Evolutionary conservation across 257 asterid genomes (phyloP).

Genomic region (Solanum etuberosum): DNA sequence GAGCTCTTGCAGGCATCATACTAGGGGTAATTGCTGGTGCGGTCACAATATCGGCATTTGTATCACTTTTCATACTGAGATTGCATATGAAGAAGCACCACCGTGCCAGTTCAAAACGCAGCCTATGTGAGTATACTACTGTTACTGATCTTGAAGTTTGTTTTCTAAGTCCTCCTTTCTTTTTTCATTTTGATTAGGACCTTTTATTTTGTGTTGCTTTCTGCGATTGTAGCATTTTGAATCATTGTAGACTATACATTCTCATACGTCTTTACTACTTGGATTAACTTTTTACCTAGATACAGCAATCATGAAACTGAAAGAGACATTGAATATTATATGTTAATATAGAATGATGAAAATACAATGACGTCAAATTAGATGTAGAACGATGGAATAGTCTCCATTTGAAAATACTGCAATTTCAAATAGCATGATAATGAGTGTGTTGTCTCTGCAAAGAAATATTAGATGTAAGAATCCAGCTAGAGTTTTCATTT

Average conservation of each 20-base stretch:
- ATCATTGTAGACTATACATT: not conserved
- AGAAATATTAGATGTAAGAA: not conserved
- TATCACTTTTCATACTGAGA: conserved; percentile 51
- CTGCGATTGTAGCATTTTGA: not conserved
- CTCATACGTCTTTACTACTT: not conserved
- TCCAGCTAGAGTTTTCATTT: not conserved
- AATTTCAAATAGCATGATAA: not conserved
- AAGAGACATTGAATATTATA: not conserved
- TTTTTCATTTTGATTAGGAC: not conserved
- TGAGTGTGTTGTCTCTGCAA: not conserved
- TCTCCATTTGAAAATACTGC: not conserved
- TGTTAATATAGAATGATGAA: not conserved
- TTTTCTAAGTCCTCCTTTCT: not conserved
- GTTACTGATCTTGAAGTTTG: not conserved
- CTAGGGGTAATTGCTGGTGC: conserved; percentile 77
- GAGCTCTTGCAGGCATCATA: conserved; percentile 71
- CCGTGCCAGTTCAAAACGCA: conserved; percentile 37
- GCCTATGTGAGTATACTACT: conserved; percentile 45
- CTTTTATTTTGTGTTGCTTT: not conserved
- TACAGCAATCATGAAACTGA: not conserved
- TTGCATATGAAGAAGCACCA: conserved; percentile 30
- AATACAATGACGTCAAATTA: not conserved
- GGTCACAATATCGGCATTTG: conserved; percentile 48
- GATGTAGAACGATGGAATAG: not conserved
- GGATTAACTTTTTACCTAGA: not conserved